phyloP scores from a whole-genome alignment of 2,329 filamentous ascomycete genomes.

The Albifimbria verrucaria region DNA sequence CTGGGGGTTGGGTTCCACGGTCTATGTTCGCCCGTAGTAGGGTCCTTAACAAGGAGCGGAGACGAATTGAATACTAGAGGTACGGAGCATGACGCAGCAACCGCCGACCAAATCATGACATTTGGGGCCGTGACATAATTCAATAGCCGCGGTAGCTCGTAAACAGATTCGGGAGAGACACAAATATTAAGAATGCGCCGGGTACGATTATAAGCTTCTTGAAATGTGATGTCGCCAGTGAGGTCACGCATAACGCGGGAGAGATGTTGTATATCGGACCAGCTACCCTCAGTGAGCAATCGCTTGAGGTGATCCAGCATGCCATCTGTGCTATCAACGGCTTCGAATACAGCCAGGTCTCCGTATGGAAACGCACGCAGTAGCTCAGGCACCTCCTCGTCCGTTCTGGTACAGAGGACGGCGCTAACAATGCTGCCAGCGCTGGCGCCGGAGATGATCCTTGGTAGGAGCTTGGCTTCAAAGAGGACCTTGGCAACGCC shows the following conservation, averaged over 20 bases:
- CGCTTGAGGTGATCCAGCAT: slow-evolving; percentile 67
- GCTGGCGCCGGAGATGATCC: slow-evolving; percentile 84
- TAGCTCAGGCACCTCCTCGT: slow-evolving; percentile 71
- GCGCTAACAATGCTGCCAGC: slow-evolving; percentile 84
- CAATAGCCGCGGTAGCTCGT: slow-evolving; percentile 80
- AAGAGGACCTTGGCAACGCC: slow-evolving; percentile 81
- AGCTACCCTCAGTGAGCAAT: slow-evolving; percentile 75
- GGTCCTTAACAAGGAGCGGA: slow-evolving; percentile 79
- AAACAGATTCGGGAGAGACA: slow-evolving; percentile 82
- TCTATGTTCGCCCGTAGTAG: slow-evolving; percentile 69
- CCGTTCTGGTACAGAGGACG: slow-evolving; percentile 73
- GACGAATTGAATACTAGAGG: slow-evolving; percentile 81
- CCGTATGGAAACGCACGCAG: slow-evolving; percentile 71
- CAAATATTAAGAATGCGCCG: slow-evolving; percentile 90
- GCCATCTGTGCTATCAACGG: slow-evolving; percentile 54
- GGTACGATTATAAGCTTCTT: slow-evolving; percentile 94
- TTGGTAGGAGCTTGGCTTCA: slow-evolving; percentile 70
- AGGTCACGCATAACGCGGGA: slow-evolving; percentile 76
- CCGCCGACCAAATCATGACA: slow-evolving; percentile 93
- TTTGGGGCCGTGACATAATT: slow-evolving; percentile 94
- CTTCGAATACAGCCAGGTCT: slow-evolving; percentile 78
- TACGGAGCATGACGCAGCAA: slow-evolving; percentile 93
- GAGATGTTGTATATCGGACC: slow-evolving; percentile 82
- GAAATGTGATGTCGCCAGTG: slow-evolving; percentile 88
- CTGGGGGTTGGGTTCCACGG: slow-evolving; percentile 86